Percentiles rank a stretch among this genome's conserved stretches.
These are phyloP conservation scores for Nitzschia sp. DNA, from an alignment of 108 stramenopile genomes.

Conservation along the genomic window DNA sequence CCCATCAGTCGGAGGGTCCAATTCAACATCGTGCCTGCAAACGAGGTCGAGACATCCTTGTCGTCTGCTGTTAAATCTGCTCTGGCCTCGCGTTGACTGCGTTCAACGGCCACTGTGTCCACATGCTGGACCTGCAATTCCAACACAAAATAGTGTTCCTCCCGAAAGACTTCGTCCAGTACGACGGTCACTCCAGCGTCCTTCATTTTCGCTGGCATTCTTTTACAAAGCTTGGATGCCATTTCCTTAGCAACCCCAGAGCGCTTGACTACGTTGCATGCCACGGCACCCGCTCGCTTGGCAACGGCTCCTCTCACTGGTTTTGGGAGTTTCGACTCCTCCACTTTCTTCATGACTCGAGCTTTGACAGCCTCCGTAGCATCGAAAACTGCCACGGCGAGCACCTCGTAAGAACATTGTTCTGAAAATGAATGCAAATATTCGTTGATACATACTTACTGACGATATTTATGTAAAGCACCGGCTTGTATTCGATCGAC, in stretches of 20 bases:
- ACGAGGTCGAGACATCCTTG: neutral
- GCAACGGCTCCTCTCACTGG: slow-evolving; percentile 23
- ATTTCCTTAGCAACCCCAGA: slow-evolving; percentile 22
- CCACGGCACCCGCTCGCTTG: slow-evolving; percentile 11
- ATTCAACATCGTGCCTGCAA: neutral
- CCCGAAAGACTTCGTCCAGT: slow-evolving; percentile 35
- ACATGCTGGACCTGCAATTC: slow-evolving; percentile 32
- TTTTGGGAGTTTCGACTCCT: slow-evolving; percentile 21
- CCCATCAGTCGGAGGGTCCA: slow-evolving; percentile 11
- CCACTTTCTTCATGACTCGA: slow-evolving; percentile 19
- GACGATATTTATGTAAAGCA: slow-evolving; percentile 1
- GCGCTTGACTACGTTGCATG: neutral
- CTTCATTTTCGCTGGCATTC: slow-evolving; percentile 28
- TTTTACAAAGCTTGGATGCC: slow-evolving; percentile 7
- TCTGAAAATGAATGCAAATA: slow-evolving; percentile 2
- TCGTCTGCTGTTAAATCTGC: neutral
- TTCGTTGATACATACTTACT: neutral
- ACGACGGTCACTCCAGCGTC: slow-evolving; percentile 27
- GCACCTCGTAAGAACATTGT: too few species aligned
- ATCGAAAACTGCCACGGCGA: slow-evolving; percentile 23
- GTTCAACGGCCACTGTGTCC: slow-evolving; percentile 19
- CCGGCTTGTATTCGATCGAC: neutral
- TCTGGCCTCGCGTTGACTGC: neutral
- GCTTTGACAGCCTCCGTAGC: slow-evolving; percentile 33
- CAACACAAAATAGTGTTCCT: slow-evolving; percentile 36